A percentile compares a stretch with the other conserved stretches of the same genome.
These are phyloP conservation scores for Herpomyces periplanetae DNA, from an alignment of 2,329 filamentous ascomycete species.

Conservation along the genomic window DNA sequence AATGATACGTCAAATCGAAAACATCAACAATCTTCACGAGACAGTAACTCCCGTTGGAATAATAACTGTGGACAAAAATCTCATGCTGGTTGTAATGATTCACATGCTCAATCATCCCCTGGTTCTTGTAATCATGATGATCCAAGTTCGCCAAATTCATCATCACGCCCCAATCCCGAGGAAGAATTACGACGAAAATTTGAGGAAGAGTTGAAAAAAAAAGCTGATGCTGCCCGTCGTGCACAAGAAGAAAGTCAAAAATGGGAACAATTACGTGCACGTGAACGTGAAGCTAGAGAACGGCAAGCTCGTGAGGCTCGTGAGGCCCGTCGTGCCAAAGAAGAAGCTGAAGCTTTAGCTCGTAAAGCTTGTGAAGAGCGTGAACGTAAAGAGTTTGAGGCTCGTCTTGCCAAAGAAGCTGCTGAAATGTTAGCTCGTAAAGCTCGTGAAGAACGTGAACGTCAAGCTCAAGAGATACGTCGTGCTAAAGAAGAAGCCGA, in stretches of 20 bases:
- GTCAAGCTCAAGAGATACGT: constrained; percentile 9
- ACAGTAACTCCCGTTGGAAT: too few relatives aligned
- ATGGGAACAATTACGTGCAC: constrained; percentile 12
- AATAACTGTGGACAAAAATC: too few relatives aligned
- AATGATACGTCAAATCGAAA: too few relatives aligned
- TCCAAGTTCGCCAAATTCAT: too few relatives aligned
- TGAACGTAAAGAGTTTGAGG: constrained; percentile 6
- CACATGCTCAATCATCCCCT: too few relatives aligned
- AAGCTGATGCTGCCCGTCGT: constrained; percentile 10
- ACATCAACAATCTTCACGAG: too few relatives aligned
- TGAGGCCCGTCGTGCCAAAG: constrained; percentile 9
- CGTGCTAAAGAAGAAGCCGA: constrained; percentile 8
- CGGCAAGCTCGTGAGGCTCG: constrained; percentile 9
- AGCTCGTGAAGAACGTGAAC: constrained; percentile 9
- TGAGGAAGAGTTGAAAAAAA: constrained; percentile 11
- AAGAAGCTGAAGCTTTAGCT: constrained; percentile 7
- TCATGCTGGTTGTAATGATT: too few relatives aligned
- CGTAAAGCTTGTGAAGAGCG: constrained; percentile 6
- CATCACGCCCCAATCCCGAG: constrained; percentile 4
- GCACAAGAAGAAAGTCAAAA: constrained; percentile 13
- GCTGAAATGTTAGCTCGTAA: constrained; percentile 3
- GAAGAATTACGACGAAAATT: constrained; percentile 8
- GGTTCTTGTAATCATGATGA: too few relatives aligned
- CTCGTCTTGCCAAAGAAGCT: constrained; percentile 5
- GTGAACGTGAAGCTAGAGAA: constrained; percentile 12